Evolutionary conservation across 768 basidiomycete species (phyloP), one percentile per base, ranked within the genome.

Genomic region (Trametes cinnabarina): DNA sequence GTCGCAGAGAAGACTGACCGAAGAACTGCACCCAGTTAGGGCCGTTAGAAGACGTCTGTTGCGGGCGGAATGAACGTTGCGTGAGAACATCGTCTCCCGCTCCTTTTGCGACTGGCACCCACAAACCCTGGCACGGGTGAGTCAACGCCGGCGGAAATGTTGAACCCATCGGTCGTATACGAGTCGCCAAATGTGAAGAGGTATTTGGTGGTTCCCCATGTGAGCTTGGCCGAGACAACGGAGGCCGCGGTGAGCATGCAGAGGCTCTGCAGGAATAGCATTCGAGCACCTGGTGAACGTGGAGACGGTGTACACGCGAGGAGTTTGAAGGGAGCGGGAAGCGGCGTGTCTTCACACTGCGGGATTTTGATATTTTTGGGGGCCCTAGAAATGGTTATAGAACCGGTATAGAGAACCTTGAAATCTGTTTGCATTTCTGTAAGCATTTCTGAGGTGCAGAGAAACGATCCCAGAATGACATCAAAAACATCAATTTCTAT

Each of bases 151-250:
- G 76, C 77, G 17, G 83, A 81, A 50, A 85, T 75, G 61, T 85
- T 84, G 66, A 77, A 86, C 9, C 84, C 83, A 52, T 80, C 77
- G 4, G 81, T 72, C 1, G 82, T 82, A 67, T 86, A 86, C 0
- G 83, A 86, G 63, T 86, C 85, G 10, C 85, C 85, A 62, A 86
- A 86, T 1, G 79, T 75, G 61, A 87, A 82, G 49, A 86, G 63
- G 64, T 77, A 84, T 61, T 83, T 69, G 4, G 71, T 85, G 14
- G 74, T 72, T 12, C 73, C 74, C 84, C 84, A 85, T 7, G 79
- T 75, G 2, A 81, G 71, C 50, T 66, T 64, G 42, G 60, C 65
- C n/a, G 56, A 37, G 9, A 47, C 64, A 11, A 52, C 35, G 34
- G 64, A 55, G 19, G 57, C 56, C 37, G 61, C 58, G 25, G 26